Percentiles rank a stretch among this genome's conserved stretches.
Evolutionary conservation across 2,329 filamentous ascomycete genomes (phyloP).

Genomic region (Monosporascus sp.): DNA sequence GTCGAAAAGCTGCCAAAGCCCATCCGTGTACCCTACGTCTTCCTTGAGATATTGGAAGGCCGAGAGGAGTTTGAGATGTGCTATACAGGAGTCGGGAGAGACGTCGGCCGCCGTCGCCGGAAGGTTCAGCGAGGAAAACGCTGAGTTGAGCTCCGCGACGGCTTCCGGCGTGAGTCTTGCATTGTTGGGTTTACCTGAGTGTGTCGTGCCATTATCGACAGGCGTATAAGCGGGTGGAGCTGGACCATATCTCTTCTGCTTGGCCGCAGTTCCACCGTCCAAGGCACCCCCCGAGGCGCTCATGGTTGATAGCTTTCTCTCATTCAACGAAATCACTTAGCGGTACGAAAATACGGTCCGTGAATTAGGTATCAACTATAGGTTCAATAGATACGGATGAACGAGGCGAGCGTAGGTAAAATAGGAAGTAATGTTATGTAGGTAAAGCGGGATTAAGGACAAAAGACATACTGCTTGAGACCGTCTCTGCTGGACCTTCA

Average conservation of each 20-base stretch:
- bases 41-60: constrained; percentile 64
- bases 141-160: constrained; percentile 17
- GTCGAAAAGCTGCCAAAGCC: constrained; percentile 60
- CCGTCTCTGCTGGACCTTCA: too few species aligned
- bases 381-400: too few species aligned
- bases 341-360: constrained; percentile 1
- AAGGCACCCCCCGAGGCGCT: not conserved
- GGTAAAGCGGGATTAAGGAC: too few species aligned
- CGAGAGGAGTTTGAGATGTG: constrained; percentile 68
- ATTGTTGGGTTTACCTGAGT: not conserved
- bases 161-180: constrained; percentile 8
- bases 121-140: constrained; percentile 34
- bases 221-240: constrained; percentile 1
- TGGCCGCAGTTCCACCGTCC: not conserved
- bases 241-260: not conserved
- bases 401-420: too few species aligned
- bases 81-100: constrained; percentile 54
- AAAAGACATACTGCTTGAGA: too few species aligned
- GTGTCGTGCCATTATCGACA: not conserved
- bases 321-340: not conserved
- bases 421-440: too few species aligned
- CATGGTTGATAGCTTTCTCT: not conserved
- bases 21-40: constrained; percentile 59
- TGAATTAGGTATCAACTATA: too few species aligned
- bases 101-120: constrained; percentile 27